Evolutionary conservation across 345 rosid genomes (phyloP).

Genomic region (Cardamine occulta): DNA sequence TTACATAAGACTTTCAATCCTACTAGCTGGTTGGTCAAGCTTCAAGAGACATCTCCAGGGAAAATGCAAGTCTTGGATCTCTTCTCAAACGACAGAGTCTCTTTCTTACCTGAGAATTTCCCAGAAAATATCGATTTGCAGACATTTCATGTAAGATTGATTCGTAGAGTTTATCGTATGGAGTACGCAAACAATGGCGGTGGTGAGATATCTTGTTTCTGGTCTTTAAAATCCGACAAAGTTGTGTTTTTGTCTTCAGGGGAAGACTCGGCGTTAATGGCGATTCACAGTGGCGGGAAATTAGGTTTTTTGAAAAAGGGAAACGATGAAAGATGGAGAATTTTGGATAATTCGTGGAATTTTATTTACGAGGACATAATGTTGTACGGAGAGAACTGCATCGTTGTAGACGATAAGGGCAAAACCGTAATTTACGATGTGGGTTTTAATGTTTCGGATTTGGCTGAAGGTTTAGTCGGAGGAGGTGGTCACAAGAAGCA

Average conservation of each 20-base stretch:
- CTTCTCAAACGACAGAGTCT: conserved; percentile 38
- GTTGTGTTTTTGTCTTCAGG: conserved; percentile 34
- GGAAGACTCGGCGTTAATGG: conserved; percentile 30
- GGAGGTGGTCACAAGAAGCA: conserved; percentile 44
- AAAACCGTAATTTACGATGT: conserved; percentile 37
- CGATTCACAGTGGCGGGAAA: conserved; percentile 45
- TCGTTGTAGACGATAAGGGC: conserved; percentile 38
- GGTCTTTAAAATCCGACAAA: conserved; percentile 38
- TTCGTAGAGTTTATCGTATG: conserved; percentile 35
- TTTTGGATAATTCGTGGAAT: conserved; percentile 32
- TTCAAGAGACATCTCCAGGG: conserved; percentile 37
- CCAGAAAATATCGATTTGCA: conserved; percentile 21
- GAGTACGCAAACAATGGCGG: conserved; percentile 32
- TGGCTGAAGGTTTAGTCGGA: conserved; percentile 37
- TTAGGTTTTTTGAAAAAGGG: conserved; percentile 33
- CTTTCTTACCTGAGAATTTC: conserved; percentile 8
- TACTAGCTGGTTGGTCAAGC: conserved; percentile 26
- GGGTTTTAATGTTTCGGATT: conserved; percentile 26
- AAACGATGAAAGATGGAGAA: conserved; percentile 37
- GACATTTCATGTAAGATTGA: conserved; percentile 25
- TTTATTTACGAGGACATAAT: conserved; percentile 38
- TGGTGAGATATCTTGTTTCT: conserved; percentile 26
- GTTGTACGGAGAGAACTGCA: not conserved
- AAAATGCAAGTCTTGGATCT: conserved; percentile 42
- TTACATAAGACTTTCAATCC: not conserved